These are phyloP conservation scores for Xylariaceae sp. DNA, from an alignment of 2,329 filamentous ascomycete species.

Conservation along the genomic window DNA sequence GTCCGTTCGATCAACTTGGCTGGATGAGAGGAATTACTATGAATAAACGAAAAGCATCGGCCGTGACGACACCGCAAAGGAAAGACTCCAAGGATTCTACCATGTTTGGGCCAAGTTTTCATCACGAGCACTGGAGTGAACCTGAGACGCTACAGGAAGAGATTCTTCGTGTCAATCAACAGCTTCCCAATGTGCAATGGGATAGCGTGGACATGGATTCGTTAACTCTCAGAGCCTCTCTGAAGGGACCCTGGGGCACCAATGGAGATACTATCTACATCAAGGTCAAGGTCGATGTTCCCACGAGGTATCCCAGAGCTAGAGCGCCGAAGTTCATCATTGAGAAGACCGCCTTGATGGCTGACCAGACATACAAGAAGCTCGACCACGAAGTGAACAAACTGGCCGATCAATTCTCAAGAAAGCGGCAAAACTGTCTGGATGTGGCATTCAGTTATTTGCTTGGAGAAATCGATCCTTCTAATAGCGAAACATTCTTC, in stretches of 20 bases:
- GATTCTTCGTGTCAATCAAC: constrained; percentile 55
- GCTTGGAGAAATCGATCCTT: constrained; percentile 57
- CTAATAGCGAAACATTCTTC: constrained; percentile 56
- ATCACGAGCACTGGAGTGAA: constrained; percentile 54
- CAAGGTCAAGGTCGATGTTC: constrained; percentile 57
- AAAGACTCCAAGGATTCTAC: constrained; percentile 48
- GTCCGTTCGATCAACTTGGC: constrained; percentile 54
- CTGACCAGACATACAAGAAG: constrained; percentile 48
- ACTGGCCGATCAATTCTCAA: constrained; percentile 50
- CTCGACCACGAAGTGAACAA: constrained; percentile 53
- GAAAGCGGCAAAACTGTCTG: constrained; percentile 56
- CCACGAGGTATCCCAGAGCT: constrained; percentile 52
- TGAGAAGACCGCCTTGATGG: constrained; percentile 58
- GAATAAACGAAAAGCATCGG: constrained; percentile 48
- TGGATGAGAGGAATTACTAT: constrained; percentile 67
- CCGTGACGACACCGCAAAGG: constrained; percentile 41
- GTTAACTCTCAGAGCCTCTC: constrained; percentile 52
- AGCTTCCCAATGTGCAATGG: constrained; percentile 60
- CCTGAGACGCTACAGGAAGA: constrained; percentile 61
- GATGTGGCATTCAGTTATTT: constrained; percentile 59
- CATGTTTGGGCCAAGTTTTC: constrained; percentile 47
- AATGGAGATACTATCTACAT: constrained; percentile 55
- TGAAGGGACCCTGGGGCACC: constrained; percentile 60
- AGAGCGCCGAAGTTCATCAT: constrained; percentile 55
- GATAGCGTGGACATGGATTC: constrained; percentile 60